These are phyloP conservation scores for Entonaema liquescens DNA, from an alignment of 495 filamentous ascomycete species.

Conservation along the genomic window DNA sequence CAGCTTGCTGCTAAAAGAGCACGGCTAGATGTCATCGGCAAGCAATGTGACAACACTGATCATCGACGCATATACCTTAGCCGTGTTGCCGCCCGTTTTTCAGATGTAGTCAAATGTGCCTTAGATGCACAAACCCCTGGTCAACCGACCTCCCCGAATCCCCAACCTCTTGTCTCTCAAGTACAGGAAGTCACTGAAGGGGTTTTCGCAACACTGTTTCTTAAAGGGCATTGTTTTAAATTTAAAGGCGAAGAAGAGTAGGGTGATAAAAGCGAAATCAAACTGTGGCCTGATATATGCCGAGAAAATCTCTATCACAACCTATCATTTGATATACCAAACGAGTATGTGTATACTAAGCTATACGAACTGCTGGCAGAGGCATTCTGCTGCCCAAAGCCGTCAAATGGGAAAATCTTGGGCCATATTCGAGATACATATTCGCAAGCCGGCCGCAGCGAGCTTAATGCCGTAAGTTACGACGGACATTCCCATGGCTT, in stretches of 20 bases:
- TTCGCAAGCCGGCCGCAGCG: constrained; percentile 19
- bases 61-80: constrained; percentile 52
- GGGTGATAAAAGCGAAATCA: not conserved
- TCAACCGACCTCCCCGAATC: constrained; percentile 47
- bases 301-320: not conserved
- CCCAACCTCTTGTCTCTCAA: constrained; percentile 50
- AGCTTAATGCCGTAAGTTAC: constrained; percentile 35
- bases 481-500: not conserved
- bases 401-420: constrained; percentile 8
- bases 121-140: constrained; percentile 50
- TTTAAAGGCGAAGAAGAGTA: constrained; percentile 37
- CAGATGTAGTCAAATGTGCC: constrained; percentile 39
- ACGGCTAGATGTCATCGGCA: not conserved
- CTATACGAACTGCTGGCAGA: constrained; percentile 15
- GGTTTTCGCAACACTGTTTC: constrained; percentile 50
- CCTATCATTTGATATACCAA: not conserved
- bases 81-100: constrained; percentile 49
- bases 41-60: not conserved
- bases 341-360: constrained; percentile 10
- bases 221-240: constrained; percentile 47
- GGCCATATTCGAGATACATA: constrained; percentile 19
- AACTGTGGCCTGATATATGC: not conserved
- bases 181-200: constrained; percentile 49
- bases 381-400: not conserved
- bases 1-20: not conserved